Evolutionary conservation across 1,284 basidiomycete genomes (phyloP).

Genomic region (Cutaneotrichosporon cutaneum): DNA sequence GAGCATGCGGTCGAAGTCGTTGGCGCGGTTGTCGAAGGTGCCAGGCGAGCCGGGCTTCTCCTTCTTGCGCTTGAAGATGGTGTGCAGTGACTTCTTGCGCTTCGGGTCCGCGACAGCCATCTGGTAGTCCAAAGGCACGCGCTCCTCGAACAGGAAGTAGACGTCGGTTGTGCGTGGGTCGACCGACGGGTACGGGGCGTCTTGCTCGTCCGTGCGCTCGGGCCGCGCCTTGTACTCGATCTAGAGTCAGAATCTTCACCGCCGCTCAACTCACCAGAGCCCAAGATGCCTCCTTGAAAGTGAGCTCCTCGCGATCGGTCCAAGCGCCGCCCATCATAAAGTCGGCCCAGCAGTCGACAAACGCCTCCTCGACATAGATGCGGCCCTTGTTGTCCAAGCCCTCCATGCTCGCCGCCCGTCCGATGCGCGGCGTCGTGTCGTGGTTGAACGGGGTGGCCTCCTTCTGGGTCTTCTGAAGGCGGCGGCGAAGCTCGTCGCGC

Average conservation of each 20-base stretch:
- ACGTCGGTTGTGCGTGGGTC: constrained; percentile 61
- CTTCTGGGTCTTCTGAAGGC: constrained; percentile 79
- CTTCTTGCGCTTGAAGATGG: constrained; percentile 49
- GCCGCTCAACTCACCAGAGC: constrained; percentile 67
- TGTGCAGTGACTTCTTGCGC: constrained; percentile 46
- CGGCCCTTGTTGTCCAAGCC: constrained; percentile 60
- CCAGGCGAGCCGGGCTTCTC: constrained; percentile 37
- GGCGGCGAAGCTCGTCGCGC: constrained; percentile 67
- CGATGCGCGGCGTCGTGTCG: constrained; percentile 74
- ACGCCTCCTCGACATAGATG: constrained; percentile 73
- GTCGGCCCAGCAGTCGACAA: constrained; percentile 83
- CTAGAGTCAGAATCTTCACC: constrained; percentile 51
- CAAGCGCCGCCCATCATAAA: constrained; percentile 75
- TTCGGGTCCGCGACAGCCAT: constrained; percentile 64
- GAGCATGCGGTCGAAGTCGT: constrained; percentile 74
- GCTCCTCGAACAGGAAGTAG: constrained; percentile 80
- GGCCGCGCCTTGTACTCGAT: constrained; percentile 67
- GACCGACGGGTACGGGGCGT: constrained; percentile 6
- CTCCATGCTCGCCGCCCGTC: constrained; percentile 19
- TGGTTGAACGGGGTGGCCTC: constrained; percentile 74
- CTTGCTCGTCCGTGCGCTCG: constrained; percentile 21
- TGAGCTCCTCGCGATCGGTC: constrained; percentile 70
- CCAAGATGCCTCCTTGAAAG: constrained; percentile 84
- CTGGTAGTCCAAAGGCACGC: constrained; percentile 79
- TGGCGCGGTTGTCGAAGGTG: constrained; percentile 64